Percentiles rank a stretch among this genome's conserved stretches.
phyloP scores from a whole-genome alignment of 768 basidiomycete genomes.

The Grammothele lineata region DNA sequence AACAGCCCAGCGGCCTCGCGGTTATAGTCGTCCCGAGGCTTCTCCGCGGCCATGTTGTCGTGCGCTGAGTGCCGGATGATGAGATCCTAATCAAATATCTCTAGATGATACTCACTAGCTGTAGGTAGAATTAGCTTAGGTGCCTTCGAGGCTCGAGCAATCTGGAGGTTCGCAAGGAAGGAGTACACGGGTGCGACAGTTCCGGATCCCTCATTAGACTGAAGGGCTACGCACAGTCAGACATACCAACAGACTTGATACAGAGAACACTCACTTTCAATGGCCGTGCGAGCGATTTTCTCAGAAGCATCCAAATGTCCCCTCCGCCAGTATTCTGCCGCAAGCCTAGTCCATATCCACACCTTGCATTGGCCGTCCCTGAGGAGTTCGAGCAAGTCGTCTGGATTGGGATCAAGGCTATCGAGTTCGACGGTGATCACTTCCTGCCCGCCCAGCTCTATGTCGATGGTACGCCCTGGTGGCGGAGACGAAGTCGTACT shows the following conservation, averaged over 20 bases:
- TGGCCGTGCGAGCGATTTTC: constrained; percentile 62
- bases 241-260: no score
- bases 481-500: constrained; percentile 12
- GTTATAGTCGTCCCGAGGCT: constrained; percentile 64
- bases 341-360: constrained; percentile 77
- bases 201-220: constrained; percentile 40
- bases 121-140: constrained; percentile 74
- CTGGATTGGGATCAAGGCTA: constrained; percentile 73
- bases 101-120: constrained; percentile 55
- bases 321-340: constrained; percentile 84
- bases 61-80: constrained; percentile 43
- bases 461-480: constrained; percentile 32
- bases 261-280: constrained; percentile 46
- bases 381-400: constrained; percentile 70
- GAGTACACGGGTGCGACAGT: constrained; percentile 72
- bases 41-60: constrained; percentile 55
- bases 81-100: not conserved
- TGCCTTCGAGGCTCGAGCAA: constrained; percentile 75
- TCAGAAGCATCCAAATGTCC: constrained; percentile 75
- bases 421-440: constrained; percentile 88
- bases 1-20: constrained; percentile 65
- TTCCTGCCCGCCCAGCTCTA: constrained; percentile 79
- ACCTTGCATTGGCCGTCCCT: constrained; percentile 68
- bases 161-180: constrained; percentile 80
- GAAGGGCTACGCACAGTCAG: constrained; percentile 29